Evolutionary conservation across 176 grass and related monocot species (phyloP), one percentile per base, ranked within the genome.

Genomic region (Ananas comosus): DNA sequence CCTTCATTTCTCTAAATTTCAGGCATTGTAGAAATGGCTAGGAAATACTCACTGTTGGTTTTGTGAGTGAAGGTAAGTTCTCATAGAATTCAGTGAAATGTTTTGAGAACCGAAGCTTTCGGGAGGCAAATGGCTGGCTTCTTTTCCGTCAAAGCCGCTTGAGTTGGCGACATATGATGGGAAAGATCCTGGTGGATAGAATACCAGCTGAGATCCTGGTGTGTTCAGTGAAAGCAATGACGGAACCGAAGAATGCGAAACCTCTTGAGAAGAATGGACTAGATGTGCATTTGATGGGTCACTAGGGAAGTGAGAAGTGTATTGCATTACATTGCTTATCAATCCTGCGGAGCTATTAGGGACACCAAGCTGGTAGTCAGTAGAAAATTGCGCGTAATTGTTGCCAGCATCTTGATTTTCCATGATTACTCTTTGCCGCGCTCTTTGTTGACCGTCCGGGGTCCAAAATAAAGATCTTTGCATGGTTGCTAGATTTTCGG

Each of bases 151-250:
- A 1, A 58, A 57, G 25, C 52, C 9, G 12, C 12, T 50, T 52
- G 24, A 16, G 42, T 22, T 14, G 22, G 53, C 42, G 51, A 48
- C 4, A 12, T 42, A 72, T 10, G 53, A 10, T 42, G 53, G 5
- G n/a, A 56, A 58, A 8, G 48, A 18, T 11, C n/a, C 22, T 58
- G 70, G 70, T n/a, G 24, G 21, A n/a, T 57, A 72, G 11, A 58
- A 72, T 51, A 48, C 70, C 22, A 72, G 25, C 16, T 72, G 70
- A 42, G 70, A 72, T 48, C 24, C 47, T 14, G 64, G 13, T 18
- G 70, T 22, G 33, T 42, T 6, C 12, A 57, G 9, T 12, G 12
- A 24, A 17, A 28, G 12, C 70, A 58, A 25, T 22, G 22, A 56
- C 1, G 18, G 13, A 59, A 52, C 19, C 3, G 56, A 59, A 59